A percentile compares a stretch with the other conserved stretches of the same genome.
phyloP scores from a whole-genome alignment of 768 basidiomycete genomes.

The Agaricus subrufescens region DNA sequence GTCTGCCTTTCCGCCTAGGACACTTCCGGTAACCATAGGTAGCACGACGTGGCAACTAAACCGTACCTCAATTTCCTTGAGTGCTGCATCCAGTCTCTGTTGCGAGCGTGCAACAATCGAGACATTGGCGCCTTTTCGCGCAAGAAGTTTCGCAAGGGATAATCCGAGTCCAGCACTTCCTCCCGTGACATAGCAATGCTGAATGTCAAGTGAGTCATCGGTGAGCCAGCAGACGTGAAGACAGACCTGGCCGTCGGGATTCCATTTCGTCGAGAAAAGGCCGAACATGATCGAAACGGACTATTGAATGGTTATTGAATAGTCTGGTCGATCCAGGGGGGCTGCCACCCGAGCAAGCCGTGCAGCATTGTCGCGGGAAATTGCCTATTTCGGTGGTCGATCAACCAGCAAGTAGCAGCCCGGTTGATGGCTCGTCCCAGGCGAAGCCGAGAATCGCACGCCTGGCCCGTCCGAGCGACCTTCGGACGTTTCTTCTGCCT shows the following conservation, averaged over 20 bases:
- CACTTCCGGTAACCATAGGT: not conserved
- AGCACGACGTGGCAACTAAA: not conserved
- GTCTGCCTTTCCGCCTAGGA: slow-evolving; percentile 45
- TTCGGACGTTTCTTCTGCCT: no score
- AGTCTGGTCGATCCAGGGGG: not conserved
- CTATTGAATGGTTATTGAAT: not conserved
- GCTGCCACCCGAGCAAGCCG: no score
- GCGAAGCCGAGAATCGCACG: no score
- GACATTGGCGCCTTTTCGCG: slow-evolving; percentile 69
- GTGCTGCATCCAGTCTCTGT: slow-evolving; percentile 53
- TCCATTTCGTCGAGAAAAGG: slow-evolving; percentile 37
- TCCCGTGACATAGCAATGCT: slow-evolving; percentile 88
- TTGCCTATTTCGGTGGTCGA: no score
- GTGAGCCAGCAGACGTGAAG: not conserved
- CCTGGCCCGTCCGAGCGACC: no score
- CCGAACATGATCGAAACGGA: slow-evolving; percentile 19
- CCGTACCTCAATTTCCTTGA: slow-evolving; percentile 61
- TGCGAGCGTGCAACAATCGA: slow-evolving; percentile 82
- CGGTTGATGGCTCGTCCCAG: no score
- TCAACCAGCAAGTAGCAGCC: no score
- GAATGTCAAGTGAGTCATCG: not conserved
- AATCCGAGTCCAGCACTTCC: slow-evolving; percentile 81
- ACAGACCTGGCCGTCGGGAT: slow-evolving; percentile 42
- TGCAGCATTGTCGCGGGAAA: no score
- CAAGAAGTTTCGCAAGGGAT: slow-evolving; percentile 62